Evolutionary conservation across 2,329 filamentous ascomycete species (phyloP), one percentile per base, ranked within the genome.

Genomic region (Penicillium sp.): DNA sequence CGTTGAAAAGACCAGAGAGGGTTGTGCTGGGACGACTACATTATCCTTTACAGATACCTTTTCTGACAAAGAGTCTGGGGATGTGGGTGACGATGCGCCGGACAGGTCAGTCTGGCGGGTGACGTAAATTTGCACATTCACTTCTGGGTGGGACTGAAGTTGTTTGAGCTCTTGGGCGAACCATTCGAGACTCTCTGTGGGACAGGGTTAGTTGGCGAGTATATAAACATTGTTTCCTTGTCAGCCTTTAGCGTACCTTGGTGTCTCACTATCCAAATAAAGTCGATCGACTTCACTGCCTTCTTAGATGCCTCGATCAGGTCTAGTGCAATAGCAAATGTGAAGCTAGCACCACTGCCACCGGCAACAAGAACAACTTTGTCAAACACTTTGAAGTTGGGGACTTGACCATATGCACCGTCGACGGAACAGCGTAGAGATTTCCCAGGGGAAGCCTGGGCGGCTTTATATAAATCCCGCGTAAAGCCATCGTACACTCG

Each of bases 401-500:
- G 54, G 13, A 56, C 40, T 27, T 56, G 54, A 6, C 54, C 54
- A 29, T 56, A 56, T 21, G 38, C 37, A 21, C 54, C 54, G 25
- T 56, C 54, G 2, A 56, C 40, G 4, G 54, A 56, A 42, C 54
- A 56, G 13, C 54, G 54, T 10, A 56, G 13, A 19, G 21, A 42
- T 15, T 12, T 56, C 40, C 29, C 47, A 1, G 47, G 54, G 5
- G 31, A 15, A 8, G 35, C 15, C 17, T 38, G 21, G 17, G 38
- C 50, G n/a, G 41, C 31, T 46, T 53, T 46, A 8, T 53, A 53
- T 15, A 53, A 37, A 27, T 47, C 41, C 9, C 9, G 29, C 9
- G 50, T 56, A n/a, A 56, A 56, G 12, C 54, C 54, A 37, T 56
- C 54, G 10, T 56, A 56, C 13, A 56, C 54, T 23, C 47, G 17